A percentile compares a stretch with the other conserved stretches of the same genome.
Evolutionary conservation across 179 eudicot species (phyloP).

Genomic region (Gypsophila paniculata): DNA sequence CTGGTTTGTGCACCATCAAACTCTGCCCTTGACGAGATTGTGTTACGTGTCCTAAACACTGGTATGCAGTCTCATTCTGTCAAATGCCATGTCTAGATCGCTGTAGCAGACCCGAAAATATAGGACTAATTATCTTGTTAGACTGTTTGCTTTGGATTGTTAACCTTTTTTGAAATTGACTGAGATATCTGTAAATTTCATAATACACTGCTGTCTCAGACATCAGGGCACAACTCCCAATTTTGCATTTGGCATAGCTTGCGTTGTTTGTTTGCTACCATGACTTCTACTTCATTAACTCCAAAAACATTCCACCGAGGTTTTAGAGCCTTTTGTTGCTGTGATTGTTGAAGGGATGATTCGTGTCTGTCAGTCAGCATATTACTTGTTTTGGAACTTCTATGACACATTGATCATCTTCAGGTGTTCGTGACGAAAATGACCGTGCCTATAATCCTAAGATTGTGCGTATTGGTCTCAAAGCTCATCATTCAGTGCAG

Average conservation of each 20-base stretch:
- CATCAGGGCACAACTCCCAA: neutral
- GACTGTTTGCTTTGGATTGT: neutral
- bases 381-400: neutral
- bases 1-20: conserved; percentile 98
- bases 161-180: neutral
- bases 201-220: neutral
- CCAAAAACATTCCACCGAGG: neutral
- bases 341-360: conserved; percentile 4
- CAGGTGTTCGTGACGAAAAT: conserved; percentile 96
- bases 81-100: neutral
- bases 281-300: neutral
- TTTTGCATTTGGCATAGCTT: neutral
- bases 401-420: conserved; percentile 22
- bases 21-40: conserved; percentile 98
- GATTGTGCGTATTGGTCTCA: conserved; percentile 93
- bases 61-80: conserved; percentile 36
- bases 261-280: neutral
- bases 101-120: neutral
- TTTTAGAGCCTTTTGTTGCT: conserved; percentile 1
- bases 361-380: conserved; percentile 8
- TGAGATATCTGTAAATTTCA: neutral
- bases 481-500: conserved; percentile 85
- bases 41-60: conserved; percentile 64
- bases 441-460: conserved; percentile 80
- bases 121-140: too few relatives aligned